Evolutionary conservation across 2,329 filamentous ascomycete genomes (phyloP), one percentile per base, ranked within the genome.

Genomic region (Cryphonectria naterciae): DNA sequence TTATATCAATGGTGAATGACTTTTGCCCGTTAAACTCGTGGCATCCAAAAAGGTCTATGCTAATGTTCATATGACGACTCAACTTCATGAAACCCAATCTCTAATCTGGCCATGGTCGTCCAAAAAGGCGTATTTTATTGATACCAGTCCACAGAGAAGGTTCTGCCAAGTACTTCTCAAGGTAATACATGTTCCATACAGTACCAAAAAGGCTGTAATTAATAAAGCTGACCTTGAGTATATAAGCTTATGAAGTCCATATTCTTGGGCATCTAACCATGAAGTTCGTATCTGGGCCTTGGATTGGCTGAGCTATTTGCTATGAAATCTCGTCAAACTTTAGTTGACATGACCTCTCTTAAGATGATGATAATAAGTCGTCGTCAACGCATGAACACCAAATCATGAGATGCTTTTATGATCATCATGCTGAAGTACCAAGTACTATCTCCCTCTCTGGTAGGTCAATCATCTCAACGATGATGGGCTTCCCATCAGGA

Each of bases 401-500:
- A 46, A 32, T 2, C 6, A 54, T 22, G n/a, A 52, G 22, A 19
- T 19, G 10, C 37, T 11, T 11, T 46, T 13, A 6, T 28, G 3
- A 54, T 54, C 11, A 54, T 60, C 19, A 60, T 22, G 56, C 56
- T 28, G 28, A 32, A 37, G 28, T 19, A 25, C 56, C 56, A 60
- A 60, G 56, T 4, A 60, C 56, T 19, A 60, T 60, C 17, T 32
- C 28, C 28, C 28, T 37, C 17, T 37, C 56, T 37, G 56, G 56
- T 4, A 60, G 28, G 41, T 17, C 19, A 7, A 49, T 32, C 19
- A 65, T 49, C 15, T 49, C 43, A 10, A 65, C 25, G 5, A 35
- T 49, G 13, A 52, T 46, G 6, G 63, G 63, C 43, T 65, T 49
- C 43, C 63, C 63, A 37, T 65, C 63, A 35, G 63, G 63, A 22